These are phyloP conservation scores for Crucibulum laeve DNA, from an alignment of 768 basidiomycete genomes.

Conservation along the genomic window DNA sequence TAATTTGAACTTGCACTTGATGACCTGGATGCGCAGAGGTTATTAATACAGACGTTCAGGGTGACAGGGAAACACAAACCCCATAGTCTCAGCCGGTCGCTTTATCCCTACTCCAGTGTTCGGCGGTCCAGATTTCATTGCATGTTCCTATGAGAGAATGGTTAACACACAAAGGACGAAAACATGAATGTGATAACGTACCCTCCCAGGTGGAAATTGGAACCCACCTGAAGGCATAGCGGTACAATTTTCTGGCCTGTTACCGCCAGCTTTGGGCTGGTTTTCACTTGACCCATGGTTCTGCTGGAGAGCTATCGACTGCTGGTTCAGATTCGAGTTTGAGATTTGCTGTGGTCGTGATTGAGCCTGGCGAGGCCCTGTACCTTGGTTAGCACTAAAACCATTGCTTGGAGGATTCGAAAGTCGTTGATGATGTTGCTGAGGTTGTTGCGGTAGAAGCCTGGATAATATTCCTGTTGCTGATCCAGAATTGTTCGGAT, in stretches of 20 bases:
- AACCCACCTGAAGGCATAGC: slow-evolving; percentile 45
- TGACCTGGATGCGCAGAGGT: slow-evolving; percentile 17
- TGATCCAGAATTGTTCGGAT: too few species aligned
- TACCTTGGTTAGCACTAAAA: too few species aligned
- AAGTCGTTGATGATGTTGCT: slow-evolving; percentile 1
- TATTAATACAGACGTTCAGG: too few species aligned
- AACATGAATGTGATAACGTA: slow-evolving; percentile 16
- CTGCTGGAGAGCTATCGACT: too few species aligned
- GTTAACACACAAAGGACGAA: not conserved
- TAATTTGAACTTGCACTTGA: slow-evolving; percentile 15
- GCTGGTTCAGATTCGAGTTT: slow-evolving; percentile 12
- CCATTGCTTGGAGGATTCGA: too few species aligned
- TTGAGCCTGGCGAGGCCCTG: slow-evolving; percentile 6
- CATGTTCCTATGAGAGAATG: slow-evolving; percentile 8
- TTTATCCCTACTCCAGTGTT: slow-evolving; percentile 22
- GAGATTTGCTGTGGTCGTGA: slow-evolving; percentile 9
- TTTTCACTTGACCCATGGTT: slow-evolving; percentile 4
- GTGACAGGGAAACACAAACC: too few species aligned
- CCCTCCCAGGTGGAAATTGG: slow-evolving; percentile 43
- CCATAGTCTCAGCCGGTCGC: slow-evolving; percentile 25
- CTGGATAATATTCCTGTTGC: not conserved
- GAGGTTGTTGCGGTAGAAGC: slow-evolving; percentile 6
- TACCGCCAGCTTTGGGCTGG: slow-evolving; percentile 5
- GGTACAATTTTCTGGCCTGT: slow-evolving; percentile 14
- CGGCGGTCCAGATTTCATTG: slow-evolving; percentile 2